Conservation (phyloP, 768 basidiomycete species). For the Boletellus ananiceps region DNA sequence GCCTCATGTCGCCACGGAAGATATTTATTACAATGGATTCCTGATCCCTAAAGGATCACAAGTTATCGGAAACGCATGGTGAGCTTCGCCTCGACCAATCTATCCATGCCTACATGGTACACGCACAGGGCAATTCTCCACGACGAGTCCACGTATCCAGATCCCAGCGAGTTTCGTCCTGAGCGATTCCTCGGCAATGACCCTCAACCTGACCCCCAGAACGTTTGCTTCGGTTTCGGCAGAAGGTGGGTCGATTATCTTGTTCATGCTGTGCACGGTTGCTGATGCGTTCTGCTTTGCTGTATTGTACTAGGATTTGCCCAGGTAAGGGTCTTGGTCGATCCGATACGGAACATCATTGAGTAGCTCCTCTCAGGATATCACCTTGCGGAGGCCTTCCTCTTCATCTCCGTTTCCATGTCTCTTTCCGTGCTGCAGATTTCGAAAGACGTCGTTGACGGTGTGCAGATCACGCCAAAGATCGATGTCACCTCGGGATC, state of each 20-base stretch:
- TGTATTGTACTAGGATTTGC: conserved; percentile 11
- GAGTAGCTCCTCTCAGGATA: conserved; percentile 14
- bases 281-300: neutral
- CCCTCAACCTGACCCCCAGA: conserved; percentile 17
- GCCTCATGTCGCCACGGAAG: conserved; percentile 18
- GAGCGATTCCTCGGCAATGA: conserved; percentile 30
- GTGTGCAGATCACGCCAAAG: conserved; percentile 40
- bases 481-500: conserved; percentile 40
- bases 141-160: conserved; percentile 38
- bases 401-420: conserved; percentile 28
- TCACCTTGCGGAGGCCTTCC: conserved; percentile 25
- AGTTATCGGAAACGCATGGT: conserved; percentile 23
- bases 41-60: conserved; percentile 24
- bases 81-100: conserved; percentile 5
- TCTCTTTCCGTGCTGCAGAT: conserved; percentile 47
- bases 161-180: conserved; percentile 31
- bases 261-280: accelerated
- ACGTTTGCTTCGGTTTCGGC: conserved; percentile 26
- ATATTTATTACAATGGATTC: conserved; percentile 13
- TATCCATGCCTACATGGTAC: neutral
- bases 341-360: neutral
- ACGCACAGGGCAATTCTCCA: conserved; percentile 49
- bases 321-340: conserved; percentile 8
- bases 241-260: conserved; percentile 19
- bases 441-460: conserved; percentile 38